Evolutionary conservation across 805 yeast species (phyloP).

Genomic region (Yarrowia osloensis): DNA sequence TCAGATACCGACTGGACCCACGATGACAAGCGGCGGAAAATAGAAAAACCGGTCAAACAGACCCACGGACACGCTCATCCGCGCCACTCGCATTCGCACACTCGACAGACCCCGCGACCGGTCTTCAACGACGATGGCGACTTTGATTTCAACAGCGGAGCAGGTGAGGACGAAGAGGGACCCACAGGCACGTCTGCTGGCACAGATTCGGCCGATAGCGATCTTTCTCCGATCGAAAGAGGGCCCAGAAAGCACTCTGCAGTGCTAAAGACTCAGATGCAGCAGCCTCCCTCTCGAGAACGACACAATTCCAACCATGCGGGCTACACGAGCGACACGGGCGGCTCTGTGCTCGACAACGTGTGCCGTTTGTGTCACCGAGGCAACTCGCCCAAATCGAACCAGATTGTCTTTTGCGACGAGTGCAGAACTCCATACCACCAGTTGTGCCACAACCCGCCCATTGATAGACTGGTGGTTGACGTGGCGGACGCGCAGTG

Average conservation of each 20-base stretch:
- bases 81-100: slow-evolving; percentile 21
- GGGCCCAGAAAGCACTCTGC: slow-evolving; percentile 12
- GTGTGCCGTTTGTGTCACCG: slow-evolving; percentile 46
- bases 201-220: slow-evolving; percentile 20
- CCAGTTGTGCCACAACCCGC: slow-evolving; percentile 47
- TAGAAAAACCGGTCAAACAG: slow-evolving; percentile 17
- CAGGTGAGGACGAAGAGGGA: slow-evolving; percentile 25
- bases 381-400: slow-evolving; percentile 43
- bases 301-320: slow-evolving; percentile 27
- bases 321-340: slow-evolving; percentile 24
- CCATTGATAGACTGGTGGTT: slow-evolving; percentile 45
- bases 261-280: slow-evolving; percentile 12
- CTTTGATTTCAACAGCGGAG: slow-evolving; percentile 25
- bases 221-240: slow-evolving; percentile 12
- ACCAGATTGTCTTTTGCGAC: slow-evolving; percentile 46
- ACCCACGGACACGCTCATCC: slow-evolving; percentile 31
- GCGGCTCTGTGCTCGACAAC: slow-evolving; percentile 27
- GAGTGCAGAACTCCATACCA: slow-evolving; percentile 48
- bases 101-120: slow-evolving; percentile 23
- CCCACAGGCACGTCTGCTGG: slow-evolving; percentile 23
- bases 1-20: slow-evolving; percentile 28
- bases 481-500: slow-evolving; percentile 47
- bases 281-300: slow-evolving; percentile 2
- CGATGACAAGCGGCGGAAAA: slow-evolving; percentile 28
- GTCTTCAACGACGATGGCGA: slow-evolving; percentile 26